Base-by-base conservation (phyloP, 2,329 filamentous ascomycete species). In the Ophiostoma fasciatum region DNA sequence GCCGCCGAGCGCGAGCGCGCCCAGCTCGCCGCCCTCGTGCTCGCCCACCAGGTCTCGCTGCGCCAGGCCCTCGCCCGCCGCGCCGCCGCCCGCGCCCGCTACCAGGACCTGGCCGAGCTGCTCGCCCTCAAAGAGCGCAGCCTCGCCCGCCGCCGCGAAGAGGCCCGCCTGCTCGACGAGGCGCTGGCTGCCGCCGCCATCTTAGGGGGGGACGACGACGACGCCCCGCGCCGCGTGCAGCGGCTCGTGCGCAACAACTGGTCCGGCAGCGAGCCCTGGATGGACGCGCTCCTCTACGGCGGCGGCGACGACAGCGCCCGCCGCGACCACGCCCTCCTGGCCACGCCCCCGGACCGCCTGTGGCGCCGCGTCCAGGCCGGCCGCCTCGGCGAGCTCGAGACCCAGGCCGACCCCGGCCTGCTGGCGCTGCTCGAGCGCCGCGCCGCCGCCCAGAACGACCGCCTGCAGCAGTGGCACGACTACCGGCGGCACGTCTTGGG, bases 201-300 rank as follows among this genome's bases (percentile, higher is more conserved):
- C n/a, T n/a, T n/a, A n/a, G n/a, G n/a, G n/a, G n/a, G n/a, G n/a
- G n/a, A n/a, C n/a, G n/a, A n/a, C n/a, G 57, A 63, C 10, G 56
- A 63, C 27, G 52, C 58, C 4, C 62, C 58, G 30, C 45, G 54
- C 1, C 60, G 71, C 27, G 58, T 83, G 38, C 66, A 76, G 46
- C 70, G 68, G 28, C 64, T 68, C 3, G 59, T 85, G 21, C 65
- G 68, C 25, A 74, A 76, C 42, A 82, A 84, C 45, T 94, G 85
- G 85, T 64, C 81, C 12, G 85, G 83, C 2, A 74, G 78, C 48
- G 71, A 78, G 40, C 68, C 72, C 38, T 88, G 84, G 78, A 67
- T 82, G 47, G 69, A 82, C 32, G 64, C 72, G 3, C 58, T 94
- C 15, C 52, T 90, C 0, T 64, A 77, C 34, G 82, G 82, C 2